phyloP scores from a whole-genome alignment of 805 yeast genomes.

The Wickerhamomyces mucosus region DNA sequence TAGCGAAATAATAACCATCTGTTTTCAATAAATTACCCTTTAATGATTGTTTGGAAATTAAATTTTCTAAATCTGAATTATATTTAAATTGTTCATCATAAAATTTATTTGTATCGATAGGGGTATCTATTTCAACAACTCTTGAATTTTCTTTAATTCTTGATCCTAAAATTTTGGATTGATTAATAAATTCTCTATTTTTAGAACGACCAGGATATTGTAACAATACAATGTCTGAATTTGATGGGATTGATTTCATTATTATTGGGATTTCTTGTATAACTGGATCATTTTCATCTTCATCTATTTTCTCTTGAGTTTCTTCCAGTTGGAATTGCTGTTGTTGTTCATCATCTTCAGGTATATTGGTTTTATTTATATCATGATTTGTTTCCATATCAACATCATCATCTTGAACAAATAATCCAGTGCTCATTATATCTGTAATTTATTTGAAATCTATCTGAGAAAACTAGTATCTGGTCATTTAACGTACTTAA shows the following conservation, averaged over 20 bases:
- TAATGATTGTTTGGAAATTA: conserved; percentile 49
- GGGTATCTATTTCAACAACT: conserved; percentile 66
- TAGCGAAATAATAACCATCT: conserved; percentile 42
- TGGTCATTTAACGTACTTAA: no score
- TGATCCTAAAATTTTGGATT: conserved; percentile 27
- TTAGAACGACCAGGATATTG: conserved; percentile 57
- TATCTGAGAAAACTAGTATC: no score
- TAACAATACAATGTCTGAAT: conserved; percentile 30
- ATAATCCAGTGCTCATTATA: conserved; percentile 11
- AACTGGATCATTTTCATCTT: conserved; percentile 37
- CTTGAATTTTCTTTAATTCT: conserved; percentile 54
- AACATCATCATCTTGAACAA: conserved; percentile 15
- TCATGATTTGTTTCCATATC: conserved; percentile 6
- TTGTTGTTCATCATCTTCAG: conserved; percentile 2
- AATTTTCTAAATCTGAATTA: conserved; percentile 57
- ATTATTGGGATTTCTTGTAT: conserved; percentile 52
- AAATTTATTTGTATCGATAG: conserved; percentile 58
- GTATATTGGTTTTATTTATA: neutral
- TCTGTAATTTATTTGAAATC: no score
- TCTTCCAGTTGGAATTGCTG: conserved; percentile 3
- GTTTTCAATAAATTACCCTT: conserved; percentile 58
- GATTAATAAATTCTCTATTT: conserved; percentile 27
- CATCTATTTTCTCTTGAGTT: conserved; percentile 20
- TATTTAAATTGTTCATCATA: conserved; percentile 39
- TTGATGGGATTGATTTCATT: conserved; percentile 24